Evolutionary conservation across 345 rosid genomes (phyloP).

Genomic region (Gossypium raimondii): DNA sequence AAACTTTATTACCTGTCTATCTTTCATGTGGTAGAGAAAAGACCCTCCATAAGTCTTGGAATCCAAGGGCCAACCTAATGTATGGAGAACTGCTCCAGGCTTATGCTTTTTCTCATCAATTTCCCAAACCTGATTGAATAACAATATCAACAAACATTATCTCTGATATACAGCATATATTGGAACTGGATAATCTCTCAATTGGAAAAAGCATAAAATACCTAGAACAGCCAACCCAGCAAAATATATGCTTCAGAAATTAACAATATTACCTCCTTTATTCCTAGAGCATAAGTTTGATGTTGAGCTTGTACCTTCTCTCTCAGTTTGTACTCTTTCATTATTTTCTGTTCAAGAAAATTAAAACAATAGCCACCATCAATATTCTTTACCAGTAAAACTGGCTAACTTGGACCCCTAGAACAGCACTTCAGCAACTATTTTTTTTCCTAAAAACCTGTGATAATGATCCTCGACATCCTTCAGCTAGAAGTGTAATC

Average conservation of each 20-base stretch:
- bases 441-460: slow-evolving; percentile 54
- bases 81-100: slow-evolving; percentile 82
- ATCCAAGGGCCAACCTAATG: slow-evolving; percentile 95
- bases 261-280: slow-evolving; percentile 63
- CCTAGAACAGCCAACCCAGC: slow-evolving; percentile 5
- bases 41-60: slow-evolving; percentile 89
- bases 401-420: slow-evolving; percentile 6
- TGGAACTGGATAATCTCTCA: neutral
- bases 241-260: slow-evolving; percentile 8
- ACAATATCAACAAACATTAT: neutral
- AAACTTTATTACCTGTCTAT: slow-evolving; percentile 54
- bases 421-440: slow-evolving; percentile 7
- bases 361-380: slow-evolving; percentile 17
- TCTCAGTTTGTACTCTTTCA: slow-evolving; percentile 65
- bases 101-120: slow-evolving; percentile 76
- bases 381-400: slow-evolving; percentile 14
- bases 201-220: neutral
- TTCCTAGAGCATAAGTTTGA: slow-evolving; percentile 96
- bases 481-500: slow-evolving; percentile 80
- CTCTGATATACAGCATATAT: neutral
- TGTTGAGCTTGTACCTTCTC: slow-evolving; percentile 80
- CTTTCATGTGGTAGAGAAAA: slow-evolving; percentile 91
- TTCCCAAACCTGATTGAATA: slow-evolving; percentile 78
- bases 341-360: slow-evolving; percentile 47
- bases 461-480: slow-evolving; percentile 94